phyloP scores from a whole-genome alignment of 257 asterid genomes.

The Primulina tabacum region DNA sequence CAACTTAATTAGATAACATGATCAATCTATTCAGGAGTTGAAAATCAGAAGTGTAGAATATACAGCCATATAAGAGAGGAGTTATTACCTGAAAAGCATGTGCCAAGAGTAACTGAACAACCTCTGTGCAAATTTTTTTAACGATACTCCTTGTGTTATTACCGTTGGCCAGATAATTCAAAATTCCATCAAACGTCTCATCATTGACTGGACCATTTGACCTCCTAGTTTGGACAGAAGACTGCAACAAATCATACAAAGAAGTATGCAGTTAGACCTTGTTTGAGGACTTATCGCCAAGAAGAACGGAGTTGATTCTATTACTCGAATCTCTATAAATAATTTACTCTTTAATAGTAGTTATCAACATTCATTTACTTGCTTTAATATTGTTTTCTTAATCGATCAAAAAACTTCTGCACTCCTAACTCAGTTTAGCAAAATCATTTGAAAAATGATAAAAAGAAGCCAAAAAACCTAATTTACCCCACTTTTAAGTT shows the following conservation, averaged over 20 bases:
- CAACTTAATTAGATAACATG: background rate
- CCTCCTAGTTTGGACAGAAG: constrained; percentile 67
- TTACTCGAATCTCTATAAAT: background rate
- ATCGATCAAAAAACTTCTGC: background rate
- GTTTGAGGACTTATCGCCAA: background rate
- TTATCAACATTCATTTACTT: no score
- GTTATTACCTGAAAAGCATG: constrained; percentile 70
- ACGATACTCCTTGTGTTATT: constrained; percentile 53
- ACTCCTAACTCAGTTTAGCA: background rate
- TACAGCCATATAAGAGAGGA: constrained; percentile 9
- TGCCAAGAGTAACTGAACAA: constrained; percentile 72
- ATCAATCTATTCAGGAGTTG: constrained; percentile 12
- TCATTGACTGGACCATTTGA: constrained; percentile 35
- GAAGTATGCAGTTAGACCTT: constrained; percentile 6
- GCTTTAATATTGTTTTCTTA: background rate
- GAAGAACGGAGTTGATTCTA: background rate
- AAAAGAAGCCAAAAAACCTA: background rate
- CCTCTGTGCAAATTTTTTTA: constrained; percentile 58
- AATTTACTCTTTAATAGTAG: background rate
- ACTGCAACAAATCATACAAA: constrained; percentile 38
- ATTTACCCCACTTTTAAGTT: background rate
- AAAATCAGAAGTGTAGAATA: constrained; percentile 9
- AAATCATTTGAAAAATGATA: background rate
- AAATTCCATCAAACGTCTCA: constrained; percentile 54
- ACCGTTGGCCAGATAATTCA: constrained; percentile 61